Conservation (phyloP, 2,329 filamentous ascomycete species). For the Escovopsis sp. region DNA sequence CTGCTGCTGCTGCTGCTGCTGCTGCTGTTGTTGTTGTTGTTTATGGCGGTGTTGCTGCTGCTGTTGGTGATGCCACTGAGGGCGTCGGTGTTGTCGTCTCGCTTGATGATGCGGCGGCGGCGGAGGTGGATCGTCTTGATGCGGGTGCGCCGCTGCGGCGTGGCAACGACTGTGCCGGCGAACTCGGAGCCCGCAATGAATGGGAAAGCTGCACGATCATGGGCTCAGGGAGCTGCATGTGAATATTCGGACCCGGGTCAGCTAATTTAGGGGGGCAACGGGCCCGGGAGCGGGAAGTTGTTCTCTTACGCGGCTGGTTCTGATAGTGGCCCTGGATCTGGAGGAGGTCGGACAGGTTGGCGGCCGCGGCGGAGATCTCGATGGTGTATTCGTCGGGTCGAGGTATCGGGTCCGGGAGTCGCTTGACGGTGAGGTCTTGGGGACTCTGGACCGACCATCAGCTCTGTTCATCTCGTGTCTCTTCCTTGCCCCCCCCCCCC, state of each 20-base stretch:
- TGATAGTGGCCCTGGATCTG: slow-evolving; percentile 96
- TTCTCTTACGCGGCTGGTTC: slow-evolving; percentile 53
- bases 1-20: too few species aligned
- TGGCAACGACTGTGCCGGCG: slow-evolving; percentile 58
- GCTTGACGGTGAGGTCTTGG: slow-evolving; percentile 59
- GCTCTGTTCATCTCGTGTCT: background rate
- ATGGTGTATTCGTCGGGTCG: slow-evolving; percentile 68
- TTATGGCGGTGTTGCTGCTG: too few species aligned
- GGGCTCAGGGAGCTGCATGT: too few species aligned
- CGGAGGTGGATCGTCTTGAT: too few species aligned
- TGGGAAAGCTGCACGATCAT: slow-evolving; percentile 44
- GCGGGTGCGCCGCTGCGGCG: slow-evolving; percentile 30
- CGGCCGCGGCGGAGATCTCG: slow-evolving; percentile 70
- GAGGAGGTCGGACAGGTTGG: slow-evolving; percentile 95
- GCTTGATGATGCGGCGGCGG: too few species aligned
- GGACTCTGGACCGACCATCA: slow-evolving; percentile 42
- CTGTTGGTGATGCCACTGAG: too few species aligned
- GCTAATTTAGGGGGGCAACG: background rate
- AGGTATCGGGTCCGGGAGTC: slow-evolving; percentile 61
- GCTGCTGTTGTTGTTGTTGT: slow-evolving; percentile 26
- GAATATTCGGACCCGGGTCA: background rate
- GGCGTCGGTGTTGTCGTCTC: too few species aligned
- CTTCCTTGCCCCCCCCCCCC: background rate
- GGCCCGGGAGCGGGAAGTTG: background rate
- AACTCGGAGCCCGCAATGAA: slow-evolving; percentile 86